Conservation (phyloP, 2,329 filamentous ascomycete species). For the Apiospora malaysiana region DNA sequence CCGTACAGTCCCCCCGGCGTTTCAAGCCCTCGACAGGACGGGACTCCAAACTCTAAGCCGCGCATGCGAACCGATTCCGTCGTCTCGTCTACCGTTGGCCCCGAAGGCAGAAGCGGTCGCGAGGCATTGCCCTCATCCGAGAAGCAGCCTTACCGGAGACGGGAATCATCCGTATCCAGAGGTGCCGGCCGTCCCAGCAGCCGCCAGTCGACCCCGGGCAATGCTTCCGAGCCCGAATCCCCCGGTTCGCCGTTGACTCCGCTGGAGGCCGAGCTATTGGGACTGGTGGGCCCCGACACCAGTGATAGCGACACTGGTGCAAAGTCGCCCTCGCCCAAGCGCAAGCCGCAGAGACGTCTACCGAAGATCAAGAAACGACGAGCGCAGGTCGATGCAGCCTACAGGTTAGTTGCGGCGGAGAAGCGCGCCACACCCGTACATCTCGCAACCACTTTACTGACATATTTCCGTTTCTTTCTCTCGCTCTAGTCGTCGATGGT, state of each 20-base stretch:
- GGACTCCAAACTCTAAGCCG: background rate
- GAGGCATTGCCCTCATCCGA: background rate
- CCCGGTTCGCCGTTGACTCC: slow-evolving; percentile 37
- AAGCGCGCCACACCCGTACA: background rate
- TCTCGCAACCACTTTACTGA: background rate
- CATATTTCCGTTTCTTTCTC: no score
- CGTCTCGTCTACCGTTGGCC: background rate
- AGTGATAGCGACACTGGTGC: slow-evolving; percentile 32
- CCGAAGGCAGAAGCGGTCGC: background rate
- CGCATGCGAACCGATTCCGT: background rate
- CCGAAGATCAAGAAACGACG: slow-evolving; percentile 15
- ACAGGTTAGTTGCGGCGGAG: slow-evolving; percentile 19
- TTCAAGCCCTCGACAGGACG: background rate
- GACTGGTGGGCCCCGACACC: slow-evolving; percentile 31
- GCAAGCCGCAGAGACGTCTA: background rate
- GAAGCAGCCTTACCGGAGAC: background rate
- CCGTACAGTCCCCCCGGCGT: background rate
- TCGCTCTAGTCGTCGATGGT: slow-evolving; percentile 17
- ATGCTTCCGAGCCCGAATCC: slow-evolving; percentile 23
- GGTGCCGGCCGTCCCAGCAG: slow-evolving; percentile 24
- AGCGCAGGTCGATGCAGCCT: slow-evolving; percentile 23
- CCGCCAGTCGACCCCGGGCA: slow-evolving; percentile 32
- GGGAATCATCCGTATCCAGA: background rate
- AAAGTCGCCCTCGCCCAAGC: slow-evolving; percentile 31
- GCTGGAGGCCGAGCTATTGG: slow-evolving; percentile 39